Evolutionary conservation across 768 basidiomycete species (phyloP).

Genomic region (Russula compacta): DNA sequence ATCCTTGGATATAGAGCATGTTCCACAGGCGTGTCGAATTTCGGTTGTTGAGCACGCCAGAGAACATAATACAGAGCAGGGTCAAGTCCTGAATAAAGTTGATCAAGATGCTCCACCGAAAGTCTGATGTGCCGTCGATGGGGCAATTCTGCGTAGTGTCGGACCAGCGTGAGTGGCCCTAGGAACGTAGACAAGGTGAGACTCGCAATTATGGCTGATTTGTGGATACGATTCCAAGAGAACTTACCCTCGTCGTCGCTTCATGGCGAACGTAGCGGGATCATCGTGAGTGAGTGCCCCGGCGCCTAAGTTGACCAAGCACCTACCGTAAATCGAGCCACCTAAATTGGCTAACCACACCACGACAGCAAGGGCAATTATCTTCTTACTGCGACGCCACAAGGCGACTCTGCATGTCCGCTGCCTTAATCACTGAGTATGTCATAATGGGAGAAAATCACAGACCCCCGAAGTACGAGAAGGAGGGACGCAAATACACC

Average conservation of each 20-base stretch:
- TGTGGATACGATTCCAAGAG: neutral
- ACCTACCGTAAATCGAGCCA: slow-evolving; percentile 3
- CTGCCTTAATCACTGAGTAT: neutral
- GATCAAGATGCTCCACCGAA: slow-evolving; percentile 6
- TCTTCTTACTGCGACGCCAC: slow-evolving; percentile 4
- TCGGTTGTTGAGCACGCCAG: slow-evolving; percentile 11
- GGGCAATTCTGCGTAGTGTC: neutral
- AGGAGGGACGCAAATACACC: slow-evolving; percentile 7
- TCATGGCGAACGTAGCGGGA: neutral
- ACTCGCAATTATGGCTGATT: neutral
- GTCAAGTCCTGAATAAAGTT: slow-evolving; percentile 10
- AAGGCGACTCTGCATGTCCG: slow-evolving; percentile 1
- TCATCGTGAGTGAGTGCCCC: neutral
- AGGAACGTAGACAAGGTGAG: neutral
- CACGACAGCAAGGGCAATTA: neutral
- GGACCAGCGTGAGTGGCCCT: neutral
- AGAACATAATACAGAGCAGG: slow-evolving; percentile 13
- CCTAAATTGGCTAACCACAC: slow-evolving; percentile 3
- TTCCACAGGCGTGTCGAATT: slow-evolving; percentile 10
- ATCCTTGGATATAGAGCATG: slow-evolving; percentile 8
- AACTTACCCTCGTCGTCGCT: slow-evolving; percentile 5
- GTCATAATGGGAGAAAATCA: neutral
- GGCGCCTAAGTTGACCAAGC: neutral
- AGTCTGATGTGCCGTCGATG: neutral
- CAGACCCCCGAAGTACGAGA: slow-evolving; percentile 15